These are phyloP conservation scores for Hyaloperonospora arabidopsidis DNA, from an alignment of 352 stramenopile species.

Conservation along the genomic window DNA sequence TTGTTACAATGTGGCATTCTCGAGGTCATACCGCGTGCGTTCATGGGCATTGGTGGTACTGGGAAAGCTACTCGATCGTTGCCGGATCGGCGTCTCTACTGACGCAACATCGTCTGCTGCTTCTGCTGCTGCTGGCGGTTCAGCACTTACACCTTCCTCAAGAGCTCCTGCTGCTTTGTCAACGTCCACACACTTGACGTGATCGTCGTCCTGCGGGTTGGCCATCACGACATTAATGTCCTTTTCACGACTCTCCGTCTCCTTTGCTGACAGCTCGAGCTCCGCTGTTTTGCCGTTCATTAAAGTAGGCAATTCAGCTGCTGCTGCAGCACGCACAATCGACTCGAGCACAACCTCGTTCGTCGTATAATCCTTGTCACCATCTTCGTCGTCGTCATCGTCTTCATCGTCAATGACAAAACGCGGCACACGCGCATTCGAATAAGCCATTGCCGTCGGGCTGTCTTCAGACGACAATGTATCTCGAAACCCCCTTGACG, in stretches of 20 bases:
- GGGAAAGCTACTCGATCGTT: constrained; percentile 24
- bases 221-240: constrained; percentile 20
- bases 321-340: constrained; percentile 11
- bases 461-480: constrained; percentile 41
- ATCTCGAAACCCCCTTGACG: constrained; percentile 38
- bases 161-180: constrained; percentile 4
- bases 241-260: neutral
- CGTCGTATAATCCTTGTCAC: neutral
- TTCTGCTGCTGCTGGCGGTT: neutral
- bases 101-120: constrained; percentile 1
- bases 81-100: constrained; percentile 4
- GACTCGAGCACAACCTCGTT: constrained; percentile 16
- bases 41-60: constrained; percentile 14
- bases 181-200: constrained; percentile 7
- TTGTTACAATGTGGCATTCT: constrained; percentile 22
- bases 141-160: constrained; percentile 9
- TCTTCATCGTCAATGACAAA: constrained; percentile 78
- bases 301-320: constrained; percentile 1
- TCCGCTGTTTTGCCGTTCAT: constrained; percentile 8
- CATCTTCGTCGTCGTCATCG: constrained; percentile 32
- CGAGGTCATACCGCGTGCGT: constrained; percentile 12
- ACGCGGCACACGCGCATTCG: constrained; percentile 44
- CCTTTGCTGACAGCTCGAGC: constrained; percentile 12
- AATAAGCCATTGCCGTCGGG: constrained; percentile 44
- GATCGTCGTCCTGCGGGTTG: constrained; percentile 29